A percentile compares a stretch with the other conserved stretches of the same genome.
phyloP scores from a whole-genome alignment of 176 grass and related monocot genomes.

The Oryza coarctata region DNA sequence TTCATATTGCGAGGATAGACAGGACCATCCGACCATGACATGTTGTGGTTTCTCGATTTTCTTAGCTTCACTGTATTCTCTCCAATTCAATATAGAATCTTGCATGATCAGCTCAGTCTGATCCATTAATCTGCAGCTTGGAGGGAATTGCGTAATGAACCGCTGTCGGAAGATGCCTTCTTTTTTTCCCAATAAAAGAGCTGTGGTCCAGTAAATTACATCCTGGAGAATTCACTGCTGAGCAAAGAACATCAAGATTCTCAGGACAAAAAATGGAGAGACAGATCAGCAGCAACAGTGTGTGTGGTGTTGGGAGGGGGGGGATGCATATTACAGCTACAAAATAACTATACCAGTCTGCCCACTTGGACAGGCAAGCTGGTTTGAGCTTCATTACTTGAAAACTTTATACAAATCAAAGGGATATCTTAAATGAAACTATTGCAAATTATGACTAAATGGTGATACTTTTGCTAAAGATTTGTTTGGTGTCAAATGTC shows the following conservation, averaged over 20 bases:
- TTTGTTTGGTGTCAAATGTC: not conserved
- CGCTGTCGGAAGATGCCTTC: not conserved
- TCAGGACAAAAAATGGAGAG: not conserved
- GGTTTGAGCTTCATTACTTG: not conserved
- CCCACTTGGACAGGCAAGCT: not conserved
- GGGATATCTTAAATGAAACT: not conserved
- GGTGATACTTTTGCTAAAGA: not conserved
- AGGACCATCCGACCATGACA: not conserved
- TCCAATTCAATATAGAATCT: not conserved
- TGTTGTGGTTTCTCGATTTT: not conserved
- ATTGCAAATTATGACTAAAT: not conserved
- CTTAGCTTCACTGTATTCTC: not conserved
- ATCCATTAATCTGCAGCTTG: not conserved
- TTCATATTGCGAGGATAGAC: not conserved
- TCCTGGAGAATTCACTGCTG: not conserved
- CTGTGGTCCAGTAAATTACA: not conserved
- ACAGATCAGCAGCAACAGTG: not conserved
- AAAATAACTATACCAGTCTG: not conserved
- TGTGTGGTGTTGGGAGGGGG: too few relatives aligned
- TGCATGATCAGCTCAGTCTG: not conserved
- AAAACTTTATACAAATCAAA: not conserved
- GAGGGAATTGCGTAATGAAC: not conserved
- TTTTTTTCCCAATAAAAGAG: not conserved
- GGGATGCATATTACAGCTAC: not conserved
- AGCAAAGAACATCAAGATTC: not conserved